phyloP scores from a whole-genome alignment of 1,139 yeast genomes.

The Kazachstania sp. region DNA sequence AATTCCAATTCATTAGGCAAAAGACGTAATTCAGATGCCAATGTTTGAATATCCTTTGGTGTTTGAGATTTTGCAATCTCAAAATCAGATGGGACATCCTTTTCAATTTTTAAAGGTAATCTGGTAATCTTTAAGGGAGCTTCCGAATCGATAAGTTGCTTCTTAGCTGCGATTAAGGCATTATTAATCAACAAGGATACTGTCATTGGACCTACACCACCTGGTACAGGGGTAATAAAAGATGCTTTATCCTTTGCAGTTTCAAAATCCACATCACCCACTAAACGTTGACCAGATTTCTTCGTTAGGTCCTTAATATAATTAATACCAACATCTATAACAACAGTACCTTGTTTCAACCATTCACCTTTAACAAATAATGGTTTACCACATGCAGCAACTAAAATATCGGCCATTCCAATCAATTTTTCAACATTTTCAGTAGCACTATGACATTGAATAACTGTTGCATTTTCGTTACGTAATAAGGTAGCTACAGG shows the following conservation, averaged over 20 bases:
- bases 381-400: conserved; percentile 71
- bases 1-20: conserved; percentile 57
- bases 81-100: conserved; percentile 70
- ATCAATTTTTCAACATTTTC: conserved; percentile 44
- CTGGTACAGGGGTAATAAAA: conserved; percentile 73
- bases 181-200: conserved; percentile 74
- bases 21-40: conserved; percentile 60
- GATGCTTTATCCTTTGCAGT: conserved; percentile 50
- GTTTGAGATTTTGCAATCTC: conserved; percentile 65
- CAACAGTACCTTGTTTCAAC: conserved; percentile 60
- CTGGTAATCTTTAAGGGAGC: conserved; percentile 47
- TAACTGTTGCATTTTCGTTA: conserved; percentile 68
- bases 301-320: conserved; percentile 55
- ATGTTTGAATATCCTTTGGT: conserved; percentile 55
- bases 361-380: conserved; percentile 64
- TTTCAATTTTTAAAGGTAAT: conserved; percentile 40
- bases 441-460: conserved; percentile 59
- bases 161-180: conserved; percentile 55
- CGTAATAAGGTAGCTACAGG: conserved; percentile 68
- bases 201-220: conserved; percentile 89
- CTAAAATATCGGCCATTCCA: conserved; percentile 59
- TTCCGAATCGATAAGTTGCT: conserved; percentile 31
- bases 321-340: conserved; percentile 75
- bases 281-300: conserved; percentile 57
- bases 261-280: conserved; percentile 69